A percentile compares a stretch with the other conserved stretches of the same genome.
Evolutionary conservation across 345 rosid species (phyloP).

Genomic region (Pugionium dolabratum): DNA sequence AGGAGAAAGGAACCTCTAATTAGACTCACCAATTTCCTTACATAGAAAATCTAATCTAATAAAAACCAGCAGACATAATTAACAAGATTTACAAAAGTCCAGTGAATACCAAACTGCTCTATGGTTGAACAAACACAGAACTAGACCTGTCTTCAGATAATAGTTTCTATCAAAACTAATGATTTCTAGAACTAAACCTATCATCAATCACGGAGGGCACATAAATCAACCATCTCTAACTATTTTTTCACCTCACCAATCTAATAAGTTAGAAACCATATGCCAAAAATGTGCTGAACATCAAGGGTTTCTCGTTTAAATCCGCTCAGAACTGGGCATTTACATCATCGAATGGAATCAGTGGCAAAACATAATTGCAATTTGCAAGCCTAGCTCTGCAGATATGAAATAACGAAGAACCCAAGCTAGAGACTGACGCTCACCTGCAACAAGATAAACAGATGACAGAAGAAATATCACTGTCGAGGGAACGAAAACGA

Average conservation of each 20-base stretch:
- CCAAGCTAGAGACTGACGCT: not conserved
- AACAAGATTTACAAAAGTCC: too few relatives aligned
- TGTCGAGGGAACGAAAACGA: constrained; percentile 65
- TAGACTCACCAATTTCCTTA: too few relatives aligned
- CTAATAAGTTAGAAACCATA: not conserved
- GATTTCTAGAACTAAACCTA: too few relatives aligned
- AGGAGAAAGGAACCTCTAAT: too few relatives aligned
- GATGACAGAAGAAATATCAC: constrained; percentile 64
- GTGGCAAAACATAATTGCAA: constrained; percentile 5
- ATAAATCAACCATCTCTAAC: not conserved
- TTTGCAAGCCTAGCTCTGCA: not conserved
- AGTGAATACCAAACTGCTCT: too few relatives aligned
- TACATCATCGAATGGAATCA: not conserved
- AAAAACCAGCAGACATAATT: too few relatives aligned
- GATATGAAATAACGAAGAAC: not conserved
- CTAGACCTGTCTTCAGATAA: too few relatives aligned
- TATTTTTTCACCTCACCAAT: not conserved
- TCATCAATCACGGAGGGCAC: constrained; percentile 12
- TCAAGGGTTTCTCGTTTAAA: not conserved
- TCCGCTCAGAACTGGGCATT: constrained; percentile 2
- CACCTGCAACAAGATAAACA: constrained; percentile 79
- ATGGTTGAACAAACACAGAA: too few relatives aligned
- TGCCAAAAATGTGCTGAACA: not conserved
- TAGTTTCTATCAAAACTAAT: too few relatives aligned
- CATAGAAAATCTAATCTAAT: too few relatives aligned